Evolutionary conservation across 257 asterid genomes (phyloP).

Genomic region (Scutellaria galericulata): DNA sequence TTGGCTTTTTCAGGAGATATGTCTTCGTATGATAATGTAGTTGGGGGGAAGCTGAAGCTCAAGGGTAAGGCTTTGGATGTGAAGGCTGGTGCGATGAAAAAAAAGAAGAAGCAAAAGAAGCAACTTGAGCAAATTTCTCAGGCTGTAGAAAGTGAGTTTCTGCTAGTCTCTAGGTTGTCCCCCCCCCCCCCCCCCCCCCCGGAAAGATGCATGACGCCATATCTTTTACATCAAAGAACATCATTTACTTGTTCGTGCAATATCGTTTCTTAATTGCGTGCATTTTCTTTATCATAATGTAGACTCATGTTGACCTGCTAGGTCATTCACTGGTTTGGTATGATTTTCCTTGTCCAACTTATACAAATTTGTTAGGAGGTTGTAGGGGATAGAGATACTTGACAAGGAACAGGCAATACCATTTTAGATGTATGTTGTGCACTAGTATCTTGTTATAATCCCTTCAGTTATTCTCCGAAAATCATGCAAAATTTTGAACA

Average conservation of each 20-base stretch:
- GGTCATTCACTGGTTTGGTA: neutral
- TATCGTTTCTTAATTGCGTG: neutral
- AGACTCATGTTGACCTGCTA: neutral
- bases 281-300: neutral
- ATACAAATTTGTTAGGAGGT: neutral
- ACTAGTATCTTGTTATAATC: neutral
- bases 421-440: neutral
- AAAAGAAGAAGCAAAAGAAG: conserved; percentile 75
- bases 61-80: conserved; percentile 98
- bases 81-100: conserved; percentile 66
- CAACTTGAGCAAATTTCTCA: conserved; percentile 50
- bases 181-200: neutral
- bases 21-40: conserved; percentile 85
- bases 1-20: conserved; percentile 46
- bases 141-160: conserved; percentile 47
- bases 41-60: conserved; percentile 86
- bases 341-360: conserved; percentile 7
- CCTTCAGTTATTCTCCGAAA: neutral
- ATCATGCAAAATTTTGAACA: neutral
- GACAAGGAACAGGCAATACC: too few species aligned
- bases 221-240: neutral
- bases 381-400: neutral
- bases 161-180: conserved; percentile 23
- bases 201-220: neutral
- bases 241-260: conserved; percentile 1